Conservation (phyloP, 1,139 yeast species). For the Saccharomyces uvarum region DNA sequence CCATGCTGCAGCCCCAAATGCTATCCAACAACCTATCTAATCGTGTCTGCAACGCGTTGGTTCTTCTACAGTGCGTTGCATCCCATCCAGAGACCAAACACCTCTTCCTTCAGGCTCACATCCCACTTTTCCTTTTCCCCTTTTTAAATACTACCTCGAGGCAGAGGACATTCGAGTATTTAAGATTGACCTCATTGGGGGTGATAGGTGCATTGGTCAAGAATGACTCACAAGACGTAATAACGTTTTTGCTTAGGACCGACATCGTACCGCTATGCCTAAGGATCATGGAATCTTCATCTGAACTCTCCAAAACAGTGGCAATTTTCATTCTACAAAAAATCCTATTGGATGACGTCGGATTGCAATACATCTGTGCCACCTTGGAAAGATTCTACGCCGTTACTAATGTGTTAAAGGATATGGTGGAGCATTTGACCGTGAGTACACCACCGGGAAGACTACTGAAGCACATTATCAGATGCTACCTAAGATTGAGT, state of each 20-base stretch:
- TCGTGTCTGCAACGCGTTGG: slow-evolving; percentile 92
- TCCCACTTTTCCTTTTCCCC: slow-evolving; percentile 87
- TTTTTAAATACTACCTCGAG: slow-evolving; percentile 87
- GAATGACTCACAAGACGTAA: slow-evolving; percentile 92
- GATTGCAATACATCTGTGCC: slow-evolving; percentile 85
- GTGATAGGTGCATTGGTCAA: slow-evolving; percentile 95
- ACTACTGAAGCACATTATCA: slow-evolving; percentile 81
- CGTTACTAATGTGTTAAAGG: slow-evolving; percentile 77
- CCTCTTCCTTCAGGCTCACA: slow-evolving; percentile 77
- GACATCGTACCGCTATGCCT: slow-evolving; percentile 93
- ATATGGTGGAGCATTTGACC: slow-evolving; percentile 81
- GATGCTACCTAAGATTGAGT: slow-evolving; percentile 84
- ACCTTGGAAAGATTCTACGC: slow-evolving; percentile 93
- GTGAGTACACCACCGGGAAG: slow-evolving; percentile 59
- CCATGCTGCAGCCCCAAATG: slow-evolving; percentile 79
- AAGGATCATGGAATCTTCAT: slow-evolving; percentile 90
- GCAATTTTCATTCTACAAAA: slow-evolving; percentile 93
- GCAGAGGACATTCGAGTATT: slow-evolving; percentile 86
- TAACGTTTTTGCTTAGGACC: slow-evolving; percentile 79
- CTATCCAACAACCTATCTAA: slow-evolving; percentile 83
- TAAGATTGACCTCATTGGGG: slow-evolving; percentile 86
- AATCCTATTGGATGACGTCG: slow-evolving; percentile 84
- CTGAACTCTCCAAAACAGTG: slow-evolving; percentile 89
- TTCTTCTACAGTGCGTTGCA: slow-evolving; percentile 91
- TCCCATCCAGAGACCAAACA: slow-evolving; percentile 87